A percentile compares a stretch with the other conserved stretches of the same genome.
Conservation (phyloP, 2,329 filamentous ascomycete genomes). For the Laburnicola sp. region DNA sequence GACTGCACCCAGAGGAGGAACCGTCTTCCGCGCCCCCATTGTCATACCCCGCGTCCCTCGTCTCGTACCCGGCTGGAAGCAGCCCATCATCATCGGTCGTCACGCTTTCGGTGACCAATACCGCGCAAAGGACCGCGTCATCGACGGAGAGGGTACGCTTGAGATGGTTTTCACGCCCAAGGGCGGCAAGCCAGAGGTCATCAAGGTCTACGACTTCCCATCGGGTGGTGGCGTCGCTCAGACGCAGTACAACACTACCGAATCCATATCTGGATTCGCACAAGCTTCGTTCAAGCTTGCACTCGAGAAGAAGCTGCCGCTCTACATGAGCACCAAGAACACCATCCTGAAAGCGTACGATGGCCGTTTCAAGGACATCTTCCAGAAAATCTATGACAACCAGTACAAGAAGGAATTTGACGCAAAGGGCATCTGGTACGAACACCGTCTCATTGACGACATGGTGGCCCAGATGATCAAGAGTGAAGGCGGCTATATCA, state of each 20-base stretch:
- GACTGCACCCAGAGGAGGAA: slow-evolving; percentile 66
- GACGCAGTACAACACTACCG: slow-evolving; percentile 98
- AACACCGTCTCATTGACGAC: slow-evolving; percentile 98
- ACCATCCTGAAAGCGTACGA: slow-evolving; percentile 99
- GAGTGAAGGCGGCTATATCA: slow-evolving; percentile 92
- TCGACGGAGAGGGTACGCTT: slow-evolving; percentile 81
- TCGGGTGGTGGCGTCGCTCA: slow-evolving; percentile 84
- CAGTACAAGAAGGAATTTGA: slow-evolving; percentile 89
- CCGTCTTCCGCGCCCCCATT: slow-evolving; percentile 98
- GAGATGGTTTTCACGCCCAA: slow-evolving; percentile 92
- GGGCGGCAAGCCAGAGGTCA: slow-evolving; percentile 76
- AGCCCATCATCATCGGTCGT: slow-evolving; percentile 98
- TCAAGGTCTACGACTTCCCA: slow-evolving; percentile 90
- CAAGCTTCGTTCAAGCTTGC: slow-evolving; percentile 97
- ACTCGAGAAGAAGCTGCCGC: slow-evolving; percentile 79
- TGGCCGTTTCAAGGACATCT: slow-evolving; percentile 98
- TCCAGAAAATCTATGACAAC: slow-evolving; percentile 92
- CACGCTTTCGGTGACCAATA: slow-evolving; percentile 99
- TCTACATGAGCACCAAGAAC: slow-evolving; percentile 99
- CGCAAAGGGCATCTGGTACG: slow-evolving; percentile 94
- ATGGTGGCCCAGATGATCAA: slow-evolving; percentile 99
- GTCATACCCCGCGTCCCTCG: slow-evolving; percentile 92
- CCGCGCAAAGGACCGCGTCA: slow-evolving; percentile 88
- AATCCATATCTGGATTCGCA: slow-evolving; percentile 92
- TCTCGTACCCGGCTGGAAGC: slow-evolving; percentile 95